These are phyloP conservation scores for Lomentospora prolificans DNA, from an alignment of 2,329 filamentous ascomycete genomes.

Conservation along the genomic window DNA sequence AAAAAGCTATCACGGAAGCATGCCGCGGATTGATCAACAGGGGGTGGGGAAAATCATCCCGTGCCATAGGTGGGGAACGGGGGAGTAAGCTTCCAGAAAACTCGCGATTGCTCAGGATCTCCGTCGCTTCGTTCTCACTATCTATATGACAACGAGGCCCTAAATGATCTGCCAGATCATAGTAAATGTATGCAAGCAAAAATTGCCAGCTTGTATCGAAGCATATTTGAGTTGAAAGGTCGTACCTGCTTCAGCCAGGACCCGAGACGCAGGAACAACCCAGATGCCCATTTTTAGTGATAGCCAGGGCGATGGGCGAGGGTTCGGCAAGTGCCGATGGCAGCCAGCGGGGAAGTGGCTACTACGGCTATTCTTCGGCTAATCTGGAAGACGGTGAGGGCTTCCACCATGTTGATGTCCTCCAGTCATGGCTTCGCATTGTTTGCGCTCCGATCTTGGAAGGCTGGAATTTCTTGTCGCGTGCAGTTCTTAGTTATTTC, in stretches of 20 bases:
- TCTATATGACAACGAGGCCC: too few species aligned
- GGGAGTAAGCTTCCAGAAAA: too few species aligned
- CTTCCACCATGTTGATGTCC: not conserved
- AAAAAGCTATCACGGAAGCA: too few species aligned
- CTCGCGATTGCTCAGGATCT: too few species aligned
- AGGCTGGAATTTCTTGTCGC: not conserved
- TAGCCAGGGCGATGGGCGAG: too few species aligned
- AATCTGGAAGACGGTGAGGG: not conserved
- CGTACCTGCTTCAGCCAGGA: not conserved
- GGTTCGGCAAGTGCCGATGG: not conserved
- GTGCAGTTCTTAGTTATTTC: not conserved
- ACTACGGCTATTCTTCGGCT: not conserved
- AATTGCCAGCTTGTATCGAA: too few species aligned
- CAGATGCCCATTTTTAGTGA: too few species aligned
- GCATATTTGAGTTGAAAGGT: not conserved
- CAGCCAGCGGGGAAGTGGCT: not conserved
- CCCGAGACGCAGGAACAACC: not conserved
- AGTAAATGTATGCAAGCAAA: too few species aligned
- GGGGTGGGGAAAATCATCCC: too few species aligned
- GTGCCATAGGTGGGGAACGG: too few species aligned
- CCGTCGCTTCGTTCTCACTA: too few species aligned
- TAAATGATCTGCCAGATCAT: not conserved
- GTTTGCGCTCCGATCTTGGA: constrained; percentile 1
- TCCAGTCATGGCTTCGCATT: not conserved
- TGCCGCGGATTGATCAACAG: too few species aligned